These are phyloP conservation scores for Arthrinium puccinioides DNA, from an alignment of 2,329 filamentous ascomycete species.

Conservation along the genomic window DNA sequence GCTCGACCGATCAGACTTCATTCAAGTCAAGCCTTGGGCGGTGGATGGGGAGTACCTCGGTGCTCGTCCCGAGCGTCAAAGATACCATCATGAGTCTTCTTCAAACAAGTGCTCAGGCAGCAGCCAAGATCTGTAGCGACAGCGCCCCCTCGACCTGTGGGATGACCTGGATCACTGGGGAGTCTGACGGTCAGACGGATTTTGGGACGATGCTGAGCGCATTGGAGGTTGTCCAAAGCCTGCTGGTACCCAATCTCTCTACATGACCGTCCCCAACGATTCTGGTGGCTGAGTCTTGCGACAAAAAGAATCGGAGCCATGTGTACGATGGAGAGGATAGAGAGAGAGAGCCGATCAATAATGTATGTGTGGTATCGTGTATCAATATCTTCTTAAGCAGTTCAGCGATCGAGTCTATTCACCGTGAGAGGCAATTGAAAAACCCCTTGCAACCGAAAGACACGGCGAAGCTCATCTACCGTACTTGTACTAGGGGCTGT, in stretches of 20 bases:
- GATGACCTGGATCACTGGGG: constrained; percentile 21
- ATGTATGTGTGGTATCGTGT: too few species aligned
- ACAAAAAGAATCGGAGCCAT: too few species aligned
- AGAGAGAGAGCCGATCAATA: too few species aligned
- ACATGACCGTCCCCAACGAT: too few species aligned
- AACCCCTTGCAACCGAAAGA: too few species aligned
- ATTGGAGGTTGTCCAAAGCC: constrained; percentile 23
- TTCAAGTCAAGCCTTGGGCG: constrained; percentile 20
- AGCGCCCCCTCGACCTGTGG: constrained; percentile 21
- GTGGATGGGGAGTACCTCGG: constrained; percentile 23
- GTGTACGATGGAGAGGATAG: too few species aligned
- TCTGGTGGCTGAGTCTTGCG: too few species aligned
- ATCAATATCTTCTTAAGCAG: too few species aligned
- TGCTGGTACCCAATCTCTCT: constrained; percentile 13
- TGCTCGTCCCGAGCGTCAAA: constrained; percentile 24
- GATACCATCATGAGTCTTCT: constrained; percentile 20
- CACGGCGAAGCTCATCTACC: too few species aligned
- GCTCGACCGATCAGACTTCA: constrained; percentile 28
- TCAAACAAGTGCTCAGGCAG: constrained; percentile 21
- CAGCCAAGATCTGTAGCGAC: constrained; percentile 23
- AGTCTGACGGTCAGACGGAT: constrained; percentile 21
- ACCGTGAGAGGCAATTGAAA: too few species aligned
- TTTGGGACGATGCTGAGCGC: constrained; percentile 27
- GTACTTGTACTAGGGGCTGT: too few species aligned
- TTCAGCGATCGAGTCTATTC: too few species aligned